These are phyloP conservation scores for Mortierella sp. DNA, from an alignment of 371 early-diverging fungal species.

Conservation along the genomic window DNA sequence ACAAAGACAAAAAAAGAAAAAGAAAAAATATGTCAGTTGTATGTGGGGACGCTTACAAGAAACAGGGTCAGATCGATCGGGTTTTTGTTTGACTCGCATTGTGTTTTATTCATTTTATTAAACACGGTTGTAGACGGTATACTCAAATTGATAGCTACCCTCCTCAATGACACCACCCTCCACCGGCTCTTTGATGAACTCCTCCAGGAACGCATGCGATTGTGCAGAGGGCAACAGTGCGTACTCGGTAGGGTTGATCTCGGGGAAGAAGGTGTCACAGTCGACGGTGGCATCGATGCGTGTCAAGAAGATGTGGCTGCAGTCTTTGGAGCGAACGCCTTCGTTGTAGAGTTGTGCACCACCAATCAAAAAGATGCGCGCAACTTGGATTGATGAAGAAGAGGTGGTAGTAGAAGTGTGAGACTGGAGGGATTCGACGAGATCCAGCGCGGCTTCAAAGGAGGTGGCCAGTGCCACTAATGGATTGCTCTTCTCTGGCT, in stretches of 20 bases:
- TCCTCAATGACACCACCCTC: conserved; percentile 64
- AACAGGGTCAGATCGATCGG: neutral
- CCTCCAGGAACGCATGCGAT: conserved; percentile 49
- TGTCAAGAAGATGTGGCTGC: conserved; percentile 74
- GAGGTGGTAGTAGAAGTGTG: neutral
- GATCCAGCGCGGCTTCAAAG: conserved; percentile 67
- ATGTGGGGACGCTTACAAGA: neutral
- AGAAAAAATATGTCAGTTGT: neutral
- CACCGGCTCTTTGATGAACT: conserved; percentile 60
- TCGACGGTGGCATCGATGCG: conserved; percentile 63
- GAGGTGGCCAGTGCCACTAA: conserved; percentile 61
- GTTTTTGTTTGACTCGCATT: neutral
- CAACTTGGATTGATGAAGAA: conserved; percentile 22
- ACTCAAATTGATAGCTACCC: conserved; percentile 63
- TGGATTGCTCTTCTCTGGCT: conserved; percentile 35
- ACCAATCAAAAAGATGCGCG: conserved; percentile 72
- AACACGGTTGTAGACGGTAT: conserved; percentile 61
- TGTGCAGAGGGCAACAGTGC: conserved; percentile 40
- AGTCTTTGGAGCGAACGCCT: conserved; percentile 66
- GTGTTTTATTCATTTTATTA: conserved; percentile 9
- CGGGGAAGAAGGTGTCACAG: conserved; percentile 82
- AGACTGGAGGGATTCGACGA: conserved; percentile 26
- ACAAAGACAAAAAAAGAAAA: neutral
- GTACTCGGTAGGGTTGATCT: conserved; percentile 49
- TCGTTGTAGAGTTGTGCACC: conserved; percentile 75